phyloP scores from a whole-genome alignment of 805 yeast genomes.

The Ogataea pignaliae region DNA sequence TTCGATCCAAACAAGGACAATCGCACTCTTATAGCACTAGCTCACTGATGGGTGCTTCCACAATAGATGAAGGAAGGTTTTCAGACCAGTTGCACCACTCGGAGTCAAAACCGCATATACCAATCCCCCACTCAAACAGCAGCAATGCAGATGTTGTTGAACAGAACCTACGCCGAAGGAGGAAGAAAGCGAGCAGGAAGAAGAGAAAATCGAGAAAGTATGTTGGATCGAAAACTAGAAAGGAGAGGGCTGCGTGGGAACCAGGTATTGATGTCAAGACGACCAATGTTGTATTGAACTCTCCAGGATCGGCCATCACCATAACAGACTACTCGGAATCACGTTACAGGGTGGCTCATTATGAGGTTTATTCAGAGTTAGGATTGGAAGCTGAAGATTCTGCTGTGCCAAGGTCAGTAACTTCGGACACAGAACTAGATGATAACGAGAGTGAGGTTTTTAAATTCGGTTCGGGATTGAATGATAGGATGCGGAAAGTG shows the following conservation, averaged over 20 bases:
- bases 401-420: conserved; percentile 2
- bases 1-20: no score
- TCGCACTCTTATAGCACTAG: no score
- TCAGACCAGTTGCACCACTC: not conserved
- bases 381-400: conserved; percentile 14
- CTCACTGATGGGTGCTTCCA: no score
- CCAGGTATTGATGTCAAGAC: conserved; percentile 53
- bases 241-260: conserved; percentile 49
- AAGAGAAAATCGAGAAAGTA: conserved; percentile 26
- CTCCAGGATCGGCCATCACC: conserved; percentile 51
- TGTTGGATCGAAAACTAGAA: conserved; percentile 33
- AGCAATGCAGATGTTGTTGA: not conserved
- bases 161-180: not conserved
- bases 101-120: not conserved
- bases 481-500: conserved; percentile 10
- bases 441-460: conserved; percentile 8
- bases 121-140: not conserved
- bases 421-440: conserved; percentile 3
- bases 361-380: conserved; percentile 34
- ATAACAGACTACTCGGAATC: conserved; percentile 46
- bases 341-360: conserved; percentile 40
- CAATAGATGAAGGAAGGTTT: no score
- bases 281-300: conserved; percentile 45
- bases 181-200: conserved; percentile 1
- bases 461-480: conserved; percentile 3